Evolutionary conservation across 139 green algal species (phyloP).

Genomic region (Marvania coccoides): DNA sequence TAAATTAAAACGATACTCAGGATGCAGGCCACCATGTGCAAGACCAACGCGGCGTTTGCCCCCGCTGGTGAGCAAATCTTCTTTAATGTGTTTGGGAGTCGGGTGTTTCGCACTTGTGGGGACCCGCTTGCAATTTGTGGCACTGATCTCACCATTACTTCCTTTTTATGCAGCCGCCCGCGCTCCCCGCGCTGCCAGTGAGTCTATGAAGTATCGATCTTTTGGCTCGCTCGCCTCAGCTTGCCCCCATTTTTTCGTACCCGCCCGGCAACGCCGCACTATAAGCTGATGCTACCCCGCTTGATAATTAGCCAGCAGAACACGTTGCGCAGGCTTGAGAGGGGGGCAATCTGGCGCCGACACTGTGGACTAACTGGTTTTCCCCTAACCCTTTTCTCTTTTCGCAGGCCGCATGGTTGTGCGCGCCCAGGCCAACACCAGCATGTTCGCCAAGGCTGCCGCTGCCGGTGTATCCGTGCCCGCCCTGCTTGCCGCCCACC

Average conservation of each 20-base stretch:
- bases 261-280: too few species aligned
- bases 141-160: neutral
- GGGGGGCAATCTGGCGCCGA: neutral
- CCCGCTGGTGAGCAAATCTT: too few species aligned
- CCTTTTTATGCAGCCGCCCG: neutral
- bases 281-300: too few species aligned
- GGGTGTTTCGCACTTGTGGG: too few species aligned
- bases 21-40: too few species aligned
- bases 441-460: slow-evolving; percentile 21
- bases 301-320: neutral
- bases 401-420: slow-evolving; percentile 11
- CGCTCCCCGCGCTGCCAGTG: neutral
- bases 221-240: neutral
- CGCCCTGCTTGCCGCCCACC: slow-evolving; percentile 30
- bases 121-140: too few species aligned
- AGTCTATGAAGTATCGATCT: neutral
- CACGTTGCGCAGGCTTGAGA: neutral
- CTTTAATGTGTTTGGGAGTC: too few species aligned
- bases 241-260: too few species aligned
- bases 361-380: neutral
- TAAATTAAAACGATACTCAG: too few species aligned
- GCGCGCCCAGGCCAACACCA: slow-evolving; percentile 24
- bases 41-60: too few species aligned
- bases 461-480: slow-evolving; percentile 29
- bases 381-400: neutral